phyloP scores from a whole-genome alignment of 2,329 filamentous ascomycete species.

The Bipolaris sorokiniana region DNA sequence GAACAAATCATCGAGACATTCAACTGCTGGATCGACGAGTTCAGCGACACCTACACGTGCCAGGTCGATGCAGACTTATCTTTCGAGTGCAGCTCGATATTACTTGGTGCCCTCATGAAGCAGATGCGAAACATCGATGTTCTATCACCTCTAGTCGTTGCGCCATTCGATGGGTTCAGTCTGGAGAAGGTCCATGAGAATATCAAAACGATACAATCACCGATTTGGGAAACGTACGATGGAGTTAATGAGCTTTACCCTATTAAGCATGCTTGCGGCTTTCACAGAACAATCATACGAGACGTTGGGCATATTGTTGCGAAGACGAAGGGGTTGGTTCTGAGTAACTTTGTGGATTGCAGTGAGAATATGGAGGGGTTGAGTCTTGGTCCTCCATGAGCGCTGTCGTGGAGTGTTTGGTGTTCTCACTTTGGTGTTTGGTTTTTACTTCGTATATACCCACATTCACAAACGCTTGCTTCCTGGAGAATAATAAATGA shows the following conservation, averaged over 20 bases:
- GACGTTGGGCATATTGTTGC: background rate
- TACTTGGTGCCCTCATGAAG: conserved; percentile 28
- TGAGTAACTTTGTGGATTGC: background rate
- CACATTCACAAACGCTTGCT: background rate
- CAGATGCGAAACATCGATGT: conserved; percentile 13
- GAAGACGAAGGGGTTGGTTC: background rate
- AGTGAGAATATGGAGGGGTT: background rate
- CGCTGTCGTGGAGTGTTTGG: background rate
- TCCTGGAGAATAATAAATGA: background rate
- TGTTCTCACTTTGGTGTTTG: background rate
- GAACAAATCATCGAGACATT: background rate
- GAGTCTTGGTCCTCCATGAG: background rate
- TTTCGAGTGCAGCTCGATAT: conserved; percentile 20
- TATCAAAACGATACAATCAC: conserved; percentile 2
- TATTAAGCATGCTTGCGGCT: background rate
- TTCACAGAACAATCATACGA: background rate
- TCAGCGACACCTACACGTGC: background rate
- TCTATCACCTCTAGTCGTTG: conserved; percentile 12
- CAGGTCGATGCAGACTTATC: background rate
- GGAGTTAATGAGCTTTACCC: background rate
- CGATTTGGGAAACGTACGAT: conserved; percentile 5
- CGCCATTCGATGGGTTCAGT: conserved; percentile 18
- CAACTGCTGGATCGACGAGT: background rate
- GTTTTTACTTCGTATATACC: background rate
- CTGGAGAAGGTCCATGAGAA: conserved; percentile 1